phyloP scores from a whole-genome alignment of 2,329 filamentous ascomycete species.

The Triangularia setosa region DNA sequence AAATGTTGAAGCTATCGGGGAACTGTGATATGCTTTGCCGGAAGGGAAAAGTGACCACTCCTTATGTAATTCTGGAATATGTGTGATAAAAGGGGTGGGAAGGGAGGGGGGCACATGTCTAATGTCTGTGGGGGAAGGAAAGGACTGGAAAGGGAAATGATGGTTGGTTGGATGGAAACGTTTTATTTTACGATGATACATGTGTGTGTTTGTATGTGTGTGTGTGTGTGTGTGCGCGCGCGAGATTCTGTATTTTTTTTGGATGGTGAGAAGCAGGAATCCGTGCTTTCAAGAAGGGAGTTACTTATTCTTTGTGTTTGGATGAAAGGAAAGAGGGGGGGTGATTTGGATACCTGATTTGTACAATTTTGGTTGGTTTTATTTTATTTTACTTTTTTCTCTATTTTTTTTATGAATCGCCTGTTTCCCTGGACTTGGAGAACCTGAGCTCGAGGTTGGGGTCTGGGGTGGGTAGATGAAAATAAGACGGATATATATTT shows the following conservation, averaged over 20 bases:
- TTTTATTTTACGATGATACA: neutral
- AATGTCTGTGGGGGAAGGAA: neutral
- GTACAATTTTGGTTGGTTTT: slow-evolving; percentile 24
- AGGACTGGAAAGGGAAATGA: neutral
- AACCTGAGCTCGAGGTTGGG: neutral
- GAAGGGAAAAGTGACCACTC: neutral
- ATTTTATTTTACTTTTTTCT: slow-evolving; percentile 19
- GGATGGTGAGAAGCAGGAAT: slow-evolving; percentile 1
- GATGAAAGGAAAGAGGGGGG: neutral
- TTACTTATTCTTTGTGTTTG: slow-evolving; percentile 6
- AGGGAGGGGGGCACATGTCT: neutral
- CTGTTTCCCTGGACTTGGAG: neutral
- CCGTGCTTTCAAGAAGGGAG: slow-evolving; percentile 16
- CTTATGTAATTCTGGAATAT: neutral
- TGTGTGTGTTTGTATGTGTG: slow-evolving; percentile 3
- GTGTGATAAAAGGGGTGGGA: neutral
- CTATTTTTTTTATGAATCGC: slow-evolving; percentile 7
- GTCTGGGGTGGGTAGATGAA: neutral
- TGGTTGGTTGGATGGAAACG: neutral
- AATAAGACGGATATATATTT: neutral
- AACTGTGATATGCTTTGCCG: neutral
- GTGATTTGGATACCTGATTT: slow-evolving; percentile 20
- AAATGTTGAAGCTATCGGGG: slow-evolving; percentile 22
- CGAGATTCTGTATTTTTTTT: slow-evolving; percentile 5
- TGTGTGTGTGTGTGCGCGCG: neutral